Evolutionary conservation across 768 basidiomycete genomes (phyloP).

Genomic region (Serpula lacrymans): DNA sequence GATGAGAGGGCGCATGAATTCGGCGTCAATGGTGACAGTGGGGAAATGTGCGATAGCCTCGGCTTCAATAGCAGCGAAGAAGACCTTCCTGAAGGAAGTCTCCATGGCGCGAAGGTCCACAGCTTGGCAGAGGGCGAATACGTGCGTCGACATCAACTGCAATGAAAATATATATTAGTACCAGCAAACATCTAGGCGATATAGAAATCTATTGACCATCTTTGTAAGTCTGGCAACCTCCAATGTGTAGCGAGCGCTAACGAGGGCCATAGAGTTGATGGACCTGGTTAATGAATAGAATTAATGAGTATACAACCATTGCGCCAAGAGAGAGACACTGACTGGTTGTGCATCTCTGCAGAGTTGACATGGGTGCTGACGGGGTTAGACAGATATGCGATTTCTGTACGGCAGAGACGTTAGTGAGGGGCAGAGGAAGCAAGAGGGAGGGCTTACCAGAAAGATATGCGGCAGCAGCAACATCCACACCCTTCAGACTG

Average conservation of each 20-base stretch:
- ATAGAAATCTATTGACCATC: constrained; percentile 32
- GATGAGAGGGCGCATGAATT: too few relatives aligned
- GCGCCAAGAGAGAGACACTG: too few relatives aligned
- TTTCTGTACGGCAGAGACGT: too few relatives aligned
- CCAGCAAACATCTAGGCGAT: constrained; percentile 73
- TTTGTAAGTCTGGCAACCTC: constrained; percentile 4
- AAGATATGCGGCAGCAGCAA: constrained; percentile 78
- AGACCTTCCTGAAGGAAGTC: too few relatives aligned
- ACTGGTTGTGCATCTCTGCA: constrained; percentile 84
- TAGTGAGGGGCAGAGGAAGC: too few relatives aligned
- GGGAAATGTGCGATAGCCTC: too few relatives aligned
- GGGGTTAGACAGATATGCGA: constrained; percentile 74
- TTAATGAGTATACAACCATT: constrained; percentile 46
- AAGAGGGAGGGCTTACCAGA: too few relatives aligned
- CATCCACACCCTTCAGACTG: constrained; percentile 76
- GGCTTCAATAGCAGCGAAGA: too few relatives aligned
- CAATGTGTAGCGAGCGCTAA: constrained; percentile 44
- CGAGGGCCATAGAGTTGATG: constrained; percentile 2
- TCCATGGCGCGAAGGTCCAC: too few relatives aligned
- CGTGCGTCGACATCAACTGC: constrained; percentile 65
- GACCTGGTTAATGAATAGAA: background rate
- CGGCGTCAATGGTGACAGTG: too few relatives aligned
- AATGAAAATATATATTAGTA: constrained; percentile 64
- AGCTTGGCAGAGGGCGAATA: constrained; percentile 72
- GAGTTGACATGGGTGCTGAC: constrained; percentile 80